These are phyloP conservation scores for Starmerella potacharoeniae DNA, from an alignment of 805 yeast species.

Conservation along the genomic window DNA sequence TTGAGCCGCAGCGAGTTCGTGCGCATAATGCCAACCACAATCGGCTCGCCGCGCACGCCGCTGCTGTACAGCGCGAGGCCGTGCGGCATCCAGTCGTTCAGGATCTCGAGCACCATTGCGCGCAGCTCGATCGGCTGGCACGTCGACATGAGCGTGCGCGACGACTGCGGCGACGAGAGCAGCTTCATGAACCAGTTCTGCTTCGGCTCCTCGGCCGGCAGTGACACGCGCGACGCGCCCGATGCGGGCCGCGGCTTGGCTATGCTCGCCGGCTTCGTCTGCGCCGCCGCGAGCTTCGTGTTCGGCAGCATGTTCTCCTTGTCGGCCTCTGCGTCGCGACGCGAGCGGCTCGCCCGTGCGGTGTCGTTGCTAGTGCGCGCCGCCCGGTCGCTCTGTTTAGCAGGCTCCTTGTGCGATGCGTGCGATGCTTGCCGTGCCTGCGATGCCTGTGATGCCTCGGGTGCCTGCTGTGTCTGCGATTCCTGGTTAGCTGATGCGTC, in stretches of 20 bases:
- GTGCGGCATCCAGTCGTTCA: slow-evolving; percentile 30
- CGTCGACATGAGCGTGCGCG: slow-evolving; percentile 24
- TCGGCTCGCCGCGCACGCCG: slow-evolving; percentile 23
- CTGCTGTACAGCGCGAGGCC: slow-evolving; percentile 28
- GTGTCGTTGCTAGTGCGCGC: neutral
- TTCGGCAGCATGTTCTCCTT: slow-evolving; percentile 10
- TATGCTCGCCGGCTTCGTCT: neutral
- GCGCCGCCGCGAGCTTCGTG: neutral
- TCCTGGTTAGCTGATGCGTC: neutral
- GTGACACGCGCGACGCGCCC: neutral
- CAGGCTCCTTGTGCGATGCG: neutral
- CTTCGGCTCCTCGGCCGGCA: slow-evolving; percentile 22
- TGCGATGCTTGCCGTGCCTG: neutral
- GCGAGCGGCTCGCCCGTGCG: neutral
- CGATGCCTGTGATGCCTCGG: too few relatives aligned
- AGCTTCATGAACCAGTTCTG: slow-evolving; percentile 33
- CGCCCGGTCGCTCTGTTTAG: neutral
- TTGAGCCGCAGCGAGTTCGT: slow-evolving; percentile 29
- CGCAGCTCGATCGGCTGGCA: slow-evolving; percentile 24
- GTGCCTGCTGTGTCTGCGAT: neutral
- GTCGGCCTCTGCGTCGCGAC: slow-evolving; percentile 1
- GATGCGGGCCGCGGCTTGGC: neutral
- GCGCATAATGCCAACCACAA: slow-evolving; percentile 27
- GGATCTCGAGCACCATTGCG: slow-evolving; percentile 25
- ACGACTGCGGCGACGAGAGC: slow-evolving; percentile 16